Evolutionary conservation across 257 asterid genomes (phyloP).

Genomic region (Ilex asprella): DNA sequence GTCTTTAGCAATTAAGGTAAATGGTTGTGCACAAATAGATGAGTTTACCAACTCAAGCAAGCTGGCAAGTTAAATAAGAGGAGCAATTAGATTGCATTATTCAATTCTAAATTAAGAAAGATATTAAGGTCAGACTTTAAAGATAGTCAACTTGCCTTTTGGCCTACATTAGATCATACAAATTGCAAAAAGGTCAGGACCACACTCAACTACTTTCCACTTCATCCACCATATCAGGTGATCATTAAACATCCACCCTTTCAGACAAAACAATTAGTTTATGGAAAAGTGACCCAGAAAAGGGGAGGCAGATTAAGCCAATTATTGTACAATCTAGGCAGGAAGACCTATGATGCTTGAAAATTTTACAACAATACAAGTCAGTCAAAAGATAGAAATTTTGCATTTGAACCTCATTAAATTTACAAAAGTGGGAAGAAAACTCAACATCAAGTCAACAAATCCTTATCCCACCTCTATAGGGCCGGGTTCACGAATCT

Average conservation of each 20-base stretch:
- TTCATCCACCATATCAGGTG: constrained; percentile 16
- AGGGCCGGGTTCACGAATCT: too few relatives aligned
- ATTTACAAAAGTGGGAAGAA: too few relatives aligned
- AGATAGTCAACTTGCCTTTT: not conserved
- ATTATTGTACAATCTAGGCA: not conserved
- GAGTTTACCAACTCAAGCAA: not conserved
- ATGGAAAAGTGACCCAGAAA: constrained; percentile 10
- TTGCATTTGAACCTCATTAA: too few relatives aligned
- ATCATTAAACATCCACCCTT: constrained; percentile 6
- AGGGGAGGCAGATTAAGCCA: not conserved
- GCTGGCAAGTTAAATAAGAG: not conserved
- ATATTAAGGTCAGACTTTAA: not conserved
- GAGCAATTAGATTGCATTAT: not conserved
- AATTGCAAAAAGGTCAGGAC: constrained; percentile 15
- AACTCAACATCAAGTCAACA: too few relatives aligned
- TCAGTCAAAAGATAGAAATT: too few relatives aligned
- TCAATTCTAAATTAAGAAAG: not conserved
- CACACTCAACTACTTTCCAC: constrained; percentile 13
- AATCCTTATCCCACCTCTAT: too few relatives aligned
- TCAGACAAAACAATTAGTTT: not conserved
- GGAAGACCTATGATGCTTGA: too few relatives aligned
- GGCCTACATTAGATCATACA: not conserved
- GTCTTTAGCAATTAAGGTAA: too few relatives aligned
- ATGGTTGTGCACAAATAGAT: not conserved
- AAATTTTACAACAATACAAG: too few relatives aligned